Evolutionary conservation across 305 asterid species (phyloP).

Genomic region (Rubia occidens): DNA sequence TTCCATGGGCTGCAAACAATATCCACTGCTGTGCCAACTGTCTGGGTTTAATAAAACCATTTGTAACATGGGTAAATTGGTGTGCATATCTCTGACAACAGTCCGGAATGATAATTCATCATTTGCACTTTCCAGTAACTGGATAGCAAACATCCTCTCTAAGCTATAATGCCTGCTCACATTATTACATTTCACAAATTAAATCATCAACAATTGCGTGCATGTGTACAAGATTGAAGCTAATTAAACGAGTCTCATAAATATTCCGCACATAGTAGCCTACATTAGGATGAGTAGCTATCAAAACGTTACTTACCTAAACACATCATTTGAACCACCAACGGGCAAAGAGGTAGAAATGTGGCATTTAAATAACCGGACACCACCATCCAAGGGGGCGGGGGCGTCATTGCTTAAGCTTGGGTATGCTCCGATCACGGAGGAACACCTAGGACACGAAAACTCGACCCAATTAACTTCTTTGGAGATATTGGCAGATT

Average conservation of each 20-base stretch:
- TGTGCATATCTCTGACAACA: constrained; percentile 61
- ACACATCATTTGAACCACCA: constrained; percentile 40
- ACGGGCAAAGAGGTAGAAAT: constrained; percentile 51
- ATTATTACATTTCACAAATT: not conserved
- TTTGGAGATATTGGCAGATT: constrained; percentile 60
- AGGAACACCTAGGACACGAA: constrained; percentile 68
- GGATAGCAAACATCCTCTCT: constrained; percentile 71
- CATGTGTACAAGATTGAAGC: not conserved
- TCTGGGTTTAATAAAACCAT: constrained; percentile 79
- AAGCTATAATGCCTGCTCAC: constrained; percentile 51
- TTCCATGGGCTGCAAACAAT: constrained; percentile 30
- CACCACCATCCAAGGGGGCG: constrained; percentile 70
- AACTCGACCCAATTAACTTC: constrained; percentile 59
- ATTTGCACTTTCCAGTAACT: constrained; percentile 71
- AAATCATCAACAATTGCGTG: not conserved
- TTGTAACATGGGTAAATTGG: constrained; percentile 47
- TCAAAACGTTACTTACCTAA: constrained; percentile 39
- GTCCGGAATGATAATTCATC: constrained; percentile 84
- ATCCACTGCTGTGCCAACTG: constrained; percentile 62
- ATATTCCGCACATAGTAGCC: not conserved
- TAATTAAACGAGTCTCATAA: not conserved
- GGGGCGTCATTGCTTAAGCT: constrained; percentile 44
- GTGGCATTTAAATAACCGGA: constrained; percentile 71
- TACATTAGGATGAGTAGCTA: not conserved
- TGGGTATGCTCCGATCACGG: constrained; percentile 79